Conservation (phyloP, 2,329 filamentous ascomycete genomes). For the Mollisia scopiformis region DNA sequence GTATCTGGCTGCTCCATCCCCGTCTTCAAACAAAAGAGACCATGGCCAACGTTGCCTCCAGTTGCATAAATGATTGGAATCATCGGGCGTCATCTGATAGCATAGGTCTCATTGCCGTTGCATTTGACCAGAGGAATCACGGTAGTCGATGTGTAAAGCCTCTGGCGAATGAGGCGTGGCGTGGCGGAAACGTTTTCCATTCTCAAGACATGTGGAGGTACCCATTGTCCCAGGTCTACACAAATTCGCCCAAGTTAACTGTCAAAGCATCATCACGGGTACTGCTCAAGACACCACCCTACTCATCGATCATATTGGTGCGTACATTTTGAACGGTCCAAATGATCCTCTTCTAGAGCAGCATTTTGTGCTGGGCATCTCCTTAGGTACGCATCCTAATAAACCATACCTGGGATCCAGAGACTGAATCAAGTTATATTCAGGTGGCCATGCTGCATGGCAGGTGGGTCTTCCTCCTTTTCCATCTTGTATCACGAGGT, state of each 20-base stretch:
- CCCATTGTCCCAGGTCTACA: background rate
- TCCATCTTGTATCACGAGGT: background rate
- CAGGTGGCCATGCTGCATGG: conserved; percentile 78
- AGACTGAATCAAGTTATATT: background rate
- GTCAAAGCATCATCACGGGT: conserved; percentile 63
- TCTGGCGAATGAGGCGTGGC: conserved; percentile 76
- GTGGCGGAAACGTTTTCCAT: conserved; percentile 73
- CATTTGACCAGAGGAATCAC: conserved; percentile 94
- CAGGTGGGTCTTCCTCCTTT: conserved; percentile 49
- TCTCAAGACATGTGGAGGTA: conserved; percentile 84
- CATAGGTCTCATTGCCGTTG: conserved; percentile 71
- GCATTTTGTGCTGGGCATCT: conserved; percentile 80
- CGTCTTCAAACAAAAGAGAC: conserved; percentile 69
- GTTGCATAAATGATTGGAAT: conserved; percentile 71
- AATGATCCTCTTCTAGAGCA: conserved; percentile 52
- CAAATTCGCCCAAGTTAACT: background rate
- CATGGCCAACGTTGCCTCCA: conserved; percentile 77
- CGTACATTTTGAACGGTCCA: conserved; percentile 66
- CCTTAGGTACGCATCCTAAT: conserved; percentile 84
- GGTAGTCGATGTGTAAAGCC: conserved; percentile 71
- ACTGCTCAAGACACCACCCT: conserved; percentile 76
- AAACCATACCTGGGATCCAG: conserved; percentile 64
- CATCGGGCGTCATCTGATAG: conserved; percentile 36
- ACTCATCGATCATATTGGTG: conserved; percentile 77
- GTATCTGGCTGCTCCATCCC: conserved; percentile 91